A percentile compares a stretch with the other conserved stretches of the same genome.
These are phyloP conservation scores for Colletotrichum sp. DNA, from an alignment of 2,329 filamentous ascomycete genomes.

Conservation along the genomic window DNA sequence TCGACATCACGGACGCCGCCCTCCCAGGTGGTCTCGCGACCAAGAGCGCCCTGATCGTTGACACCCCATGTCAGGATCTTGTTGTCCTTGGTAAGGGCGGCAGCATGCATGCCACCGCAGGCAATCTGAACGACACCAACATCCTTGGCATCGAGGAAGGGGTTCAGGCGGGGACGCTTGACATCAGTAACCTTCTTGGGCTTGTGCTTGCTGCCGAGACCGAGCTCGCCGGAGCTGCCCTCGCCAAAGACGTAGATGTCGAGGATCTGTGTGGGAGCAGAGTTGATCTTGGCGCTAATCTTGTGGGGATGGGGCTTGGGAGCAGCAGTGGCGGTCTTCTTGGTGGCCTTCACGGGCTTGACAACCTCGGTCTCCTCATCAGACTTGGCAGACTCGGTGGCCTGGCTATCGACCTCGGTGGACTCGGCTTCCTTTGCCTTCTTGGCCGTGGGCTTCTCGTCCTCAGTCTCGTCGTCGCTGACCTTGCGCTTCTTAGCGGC, in stretches of 20 bases:
- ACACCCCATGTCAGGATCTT: constrained; percentile 87
- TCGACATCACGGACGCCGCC: constrained; percentile 66
- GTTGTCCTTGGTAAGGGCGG: constrained; percentile 80
- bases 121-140: constrained; percentile 77
- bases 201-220: constrained; percentile 70
- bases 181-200: constrained; percentile 71
- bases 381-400: constrained; percentile 15
- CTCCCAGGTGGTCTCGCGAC: constrained; percentile 72
- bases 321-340: constrained; percentile 15
- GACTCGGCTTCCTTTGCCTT: constrained; percentile 21
- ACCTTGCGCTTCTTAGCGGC: constrained; percentile 25
- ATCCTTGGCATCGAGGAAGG: constrained; percentile 57
- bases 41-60: constrained; percentile 83
- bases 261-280: constrained; percentile 65
- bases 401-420: constrained; percentile 18
- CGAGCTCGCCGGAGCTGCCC: constrained; percentile 81
- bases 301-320: constrained; percentile 18
- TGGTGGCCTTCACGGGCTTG: constrained; percentile 20
- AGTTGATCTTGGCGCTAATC: constrained; percentile 49
- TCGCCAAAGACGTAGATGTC: constrained; percentile 84
- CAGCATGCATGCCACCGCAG: constrained; percentile 82
- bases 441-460: constrained; percentile 24
- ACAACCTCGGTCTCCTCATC: constrained; percentile 6
- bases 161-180: constrained; percentile 75
- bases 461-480: constrained; percentile 9